phyloP scores from a whole-genome alignment of 805 yeast species.

The Yamadazyma laniorum region DNA sequence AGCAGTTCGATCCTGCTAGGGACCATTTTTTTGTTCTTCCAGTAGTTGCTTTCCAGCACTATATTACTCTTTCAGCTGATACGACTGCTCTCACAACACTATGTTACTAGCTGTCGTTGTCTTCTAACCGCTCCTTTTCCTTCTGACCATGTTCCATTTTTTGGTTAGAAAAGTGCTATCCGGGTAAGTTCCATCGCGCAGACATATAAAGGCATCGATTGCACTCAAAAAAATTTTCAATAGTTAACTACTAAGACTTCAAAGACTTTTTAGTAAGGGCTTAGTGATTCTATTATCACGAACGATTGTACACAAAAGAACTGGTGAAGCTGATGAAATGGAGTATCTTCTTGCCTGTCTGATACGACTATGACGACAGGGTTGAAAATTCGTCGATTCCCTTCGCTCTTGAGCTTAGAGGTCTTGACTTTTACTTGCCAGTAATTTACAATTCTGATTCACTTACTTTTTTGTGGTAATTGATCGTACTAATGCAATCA shows the following conservation, averaged over 20 bases:
- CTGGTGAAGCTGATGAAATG: slow-evolving; percentile 41
- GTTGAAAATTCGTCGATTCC: slow-evolving; percentile 50
- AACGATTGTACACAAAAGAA: background rate
- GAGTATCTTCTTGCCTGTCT: slow-evolving; percentile 87
- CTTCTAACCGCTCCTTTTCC: too few species aligned
- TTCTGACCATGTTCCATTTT: too few species aligned
- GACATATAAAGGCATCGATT: slow-evolving; percentile 6
- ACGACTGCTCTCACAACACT: too few species aligned
- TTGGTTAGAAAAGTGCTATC: background rate
- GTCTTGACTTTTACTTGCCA: slow-evolving; percentile 82
- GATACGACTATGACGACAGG: slow-evolving; percentile 93
- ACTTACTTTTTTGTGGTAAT: slow-evolving; percentile 8
- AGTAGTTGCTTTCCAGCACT: too few species aligned
- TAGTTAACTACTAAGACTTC: background rate
- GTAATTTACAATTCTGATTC: slow-evolving; percentile 68
- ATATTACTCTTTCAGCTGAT: too few species aligned
- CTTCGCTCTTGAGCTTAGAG: slow-evolving; percentile 27
- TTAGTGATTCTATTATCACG: slow-evolving; percentile 9
- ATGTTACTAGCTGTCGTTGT: too few species aligned
- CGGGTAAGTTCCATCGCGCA: slow-evolving; percentile 8
- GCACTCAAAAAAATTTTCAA: slow-evolving; percentile 3
- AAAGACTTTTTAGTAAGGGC: slow-evolving; percentile 11
- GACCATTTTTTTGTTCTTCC: slow-evolving; percentile 48
- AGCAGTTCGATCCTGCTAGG: slow-evolving; percentile 89
- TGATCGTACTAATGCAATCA: slow-evolving; percentile 11